These are phyloP conservation scores for Urostyla sp. DNA, from an alignment of 73 alveolate genomes.

Conservation along the genomic window DNA sequence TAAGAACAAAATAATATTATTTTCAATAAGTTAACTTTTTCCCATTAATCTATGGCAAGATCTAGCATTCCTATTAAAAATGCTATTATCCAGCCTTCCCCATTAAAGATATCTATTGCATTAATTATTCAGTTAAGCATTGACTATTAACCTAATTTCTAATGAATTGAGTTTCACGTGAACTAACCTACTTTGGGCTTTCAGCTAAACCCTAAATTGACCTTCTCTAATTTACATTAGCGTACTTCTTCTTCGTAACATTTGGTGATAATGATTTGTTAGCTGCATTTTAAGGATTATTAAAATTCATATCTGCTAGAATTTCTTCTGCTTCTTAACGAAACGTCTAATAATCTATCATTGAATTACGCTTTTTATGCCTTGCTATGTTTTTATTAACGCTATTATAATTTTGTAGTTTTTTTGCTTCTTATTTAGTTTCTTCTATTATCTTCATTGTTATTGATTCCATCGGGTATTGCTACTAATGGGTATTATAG, in stretches of 20 bases:
- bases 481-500: no score
- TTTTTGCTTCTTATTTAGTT: background rate
- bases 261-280: no score
- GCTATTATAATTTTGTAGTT: background rate
- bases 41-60: background rate
- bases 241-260: no score
- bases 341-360: background rate
- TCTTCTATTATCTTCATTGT: background rate
- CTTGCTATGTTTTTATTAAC: no score
- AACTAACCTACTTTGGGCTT: no score
- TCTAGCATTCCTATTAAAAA: background rate
- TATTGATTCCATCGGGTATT: no score
- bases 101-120: constrained; percentile 6
- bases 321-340: constrained; percentile 1
- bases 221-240: no score
- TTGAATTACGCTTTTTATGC: background rate
- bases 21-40: background rate
- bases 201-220: no score
- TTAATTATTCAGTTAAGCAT: constrained; percentile 15
- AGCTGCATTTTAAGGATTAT: background rate
- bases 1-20: background rate
- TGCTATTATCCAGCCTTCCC: background rate
- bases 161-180: background rate
- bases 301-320: background rate
- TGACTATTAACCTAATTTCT: background rate